Evolutionary conservation across 1,139 yeast species (phyloP).

Genomic region (Debaryomycetaceae sp.): DNA sequence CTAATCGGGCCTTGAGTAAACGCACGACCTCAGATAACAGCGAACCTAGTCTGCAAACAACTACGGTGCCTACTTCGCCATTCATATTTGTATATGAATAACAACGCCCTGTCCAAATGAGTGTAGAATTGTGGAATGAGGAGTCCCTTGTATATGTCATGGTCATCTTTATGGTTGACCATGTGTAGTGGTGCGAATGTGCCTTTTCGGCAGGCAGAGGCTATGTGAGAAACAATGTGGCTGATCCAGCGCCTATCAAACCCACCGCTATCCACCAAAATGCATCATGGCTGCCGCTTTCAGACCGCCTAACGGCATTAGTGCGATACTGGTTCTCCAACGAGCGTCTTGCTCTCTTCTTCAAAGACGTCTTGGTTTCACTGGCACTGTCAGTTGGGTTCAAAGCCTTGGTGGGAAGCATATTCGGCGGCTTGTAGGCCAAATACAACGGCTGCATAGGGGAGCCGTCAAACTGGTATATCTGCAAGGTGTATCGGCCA

Average conservation of each 20-base stretch:
- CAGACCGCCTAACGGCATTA: constrained; percentile 53
- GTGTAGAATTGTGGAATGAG: too few species aligned
- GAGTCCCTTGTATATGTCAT: too few species aligned
- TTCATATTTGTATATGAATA: too few species aligned
- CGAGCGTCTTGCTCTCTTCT: constrained; percentile 57
- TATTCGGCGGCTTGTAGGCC: constrained; percentile 90
- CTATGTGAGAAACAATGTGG: constrained; percentile 18
- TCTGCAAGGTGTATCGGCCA: constrained; percentile 72
- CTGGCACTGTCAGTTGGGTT: constrained; percentile 67
- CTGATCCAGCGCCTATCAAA: constrained; percentile 22
- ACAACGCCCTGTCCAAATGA: too few species aligned
- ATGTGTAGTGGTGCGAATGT: too few species aligned
- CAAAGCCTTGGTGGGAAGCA: constrained; percentile 89
- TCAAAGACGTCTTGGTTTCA: constrained; percentile 35
- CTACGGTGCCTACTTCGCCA: too few species aligned
- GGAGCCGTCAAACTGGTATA: constrained; percentile 79
- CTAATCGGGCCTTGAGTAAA: too few species aligned
- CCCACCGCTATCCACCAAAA: constrained; percentile 42
- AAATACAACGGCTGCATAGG: constrained; percentile 82
- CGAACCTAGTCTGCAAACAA: too few species aligned
- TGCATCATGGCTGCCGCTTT: constrained; percentile 40
- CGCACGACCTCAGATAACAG: too few species aligned
- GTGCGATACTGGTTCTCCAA: constrained; percentile 80
- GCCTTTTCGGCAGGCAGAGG: too few species aligned
- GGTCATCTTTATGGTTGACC: too few species aligned